Evolutionary conservation across 192 early-diverging fungal species (phyloP).

Genomic region (Glomus cerebriforme): DNA sequence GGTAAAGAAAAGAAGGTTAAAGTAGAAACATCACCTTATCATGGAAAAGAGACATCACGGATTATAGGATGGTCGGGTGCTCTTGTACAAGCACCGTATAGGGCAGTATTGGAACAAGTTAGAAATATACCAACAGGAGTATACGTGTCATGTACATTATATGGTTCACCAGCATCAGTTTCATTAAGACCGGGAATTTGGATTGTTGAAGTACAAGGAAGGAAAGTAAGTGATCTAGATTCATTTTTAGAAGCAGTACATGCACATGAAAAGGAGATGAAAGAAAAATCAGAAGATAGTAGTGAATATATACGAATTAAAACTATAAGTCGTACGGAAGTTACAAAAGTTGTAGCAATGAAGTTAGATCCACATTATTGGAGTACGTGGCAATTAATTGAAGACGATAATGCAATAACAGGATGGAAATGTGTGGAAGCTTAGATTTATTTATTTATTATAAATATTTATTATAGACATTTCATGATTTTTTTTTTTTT

Average conservation of each 20-base stretch:
- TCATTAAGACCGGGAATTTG: slow-evolving; percentile 65
- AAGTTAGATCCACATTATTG: slow-evolving; percentile 78
- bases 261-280: slow-evolving; percentile 47
- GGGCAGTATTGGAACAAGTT: slow-evolving; percentile 68
- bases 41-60: slow-evolving; percentile 60
- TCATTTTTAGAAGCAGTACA: slow-evolving; percentile 63
- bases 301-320: slow-evolving; percentile 59
- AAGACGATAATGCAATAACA: slow-evolving; percentile 44
- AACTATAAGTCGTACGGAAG: slow-evolving; percentile 55
- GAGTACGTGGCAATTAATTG: slow-evolving; percentile 67
- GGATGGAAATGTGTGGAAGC: slow-evolving; percentile 48
- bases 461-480: background rate
- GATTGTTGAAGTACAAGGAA: slow-evolving; percentile 73
- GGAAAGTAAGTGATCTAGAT: slow-evolving; percentile 59
- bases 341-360: slow-evolving; percentile 69
- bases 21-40: slow-evolving; percentile 63
- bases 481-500: background rate
- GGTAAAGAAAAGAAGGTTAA: slow-evolving; percentile 64
- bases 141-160: slow-evolving; percentile 59
- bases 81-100: slow-evolving; percentile 71
- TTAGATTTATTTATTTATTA: background rate
- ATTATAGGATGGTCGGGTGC: slow-evolving; percentile 87
- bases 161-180: slow-evolving; percentile 69
- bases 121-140: slow-evolving; percentile 64
- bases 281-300: slow-evolving; percentile 49